Evolutionary conservation across 2,329 filamentous ascomycete genomes (phyloP), one percentile per base, ranked within the genome.

Genomic region (Nemania sp.): DNA sequence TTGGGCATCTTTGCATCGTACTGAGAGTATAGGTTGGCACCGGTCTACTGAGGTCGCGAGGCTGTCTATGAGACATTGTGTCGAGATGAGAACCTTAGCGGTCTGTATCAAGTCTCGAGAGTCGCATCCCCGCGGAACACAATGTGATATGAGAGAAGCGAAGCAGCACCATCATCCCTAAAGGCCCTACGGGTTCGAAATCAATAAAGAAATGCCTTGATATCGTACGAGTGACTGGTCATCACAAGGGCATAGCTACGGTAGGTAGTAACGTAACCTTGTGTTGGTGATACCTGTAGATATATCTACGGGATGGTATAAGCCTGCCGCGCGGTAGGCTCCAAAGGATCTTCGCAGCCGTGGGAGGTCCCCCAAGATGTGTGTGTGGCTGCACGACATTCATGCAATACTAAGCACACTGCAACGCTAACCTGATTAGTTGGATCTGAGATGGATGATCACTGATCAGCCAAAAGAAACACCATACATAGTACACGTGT

Each of bases 1-100:
- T 66, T 54, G 64, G 64, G 64, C 64, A 66, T 18, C 58, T 45
- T 22, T 66, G 64, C 64, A 66, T 62, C 45, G 7, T 41, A 20
- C 20, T 29, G 20, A 20, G 24, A 20, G 18, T 53, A 15, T n/a
- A 27, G 22, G n/a, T 22, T 20, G 5, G 26, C 26, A 27, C 29
- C n/a, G 61, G 32, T 56, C 35, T 20, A 15, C 29, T 11, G n/a
- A 15, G 26, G 15, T 11, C 8, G 10, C 11, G 18, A 62, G 47
- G 29, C 10, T 35, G 32, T 51, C n/a, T 54, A 24, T 56, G n/a
- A 22, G 26, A 49, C 55, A 26, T 43, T 22, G 15, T 27, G 24
- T 52, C 13, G 38, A 49, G 13, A 26, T 27, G 38, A 47, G 52
- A 53, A 52, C 27, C 4, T 20, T 20, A 18, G 29, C 27, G 20